Conservation (phyloP, 2,329 filamentous ascomycete species). For the Pochonia chlamydosporia region DNA sequence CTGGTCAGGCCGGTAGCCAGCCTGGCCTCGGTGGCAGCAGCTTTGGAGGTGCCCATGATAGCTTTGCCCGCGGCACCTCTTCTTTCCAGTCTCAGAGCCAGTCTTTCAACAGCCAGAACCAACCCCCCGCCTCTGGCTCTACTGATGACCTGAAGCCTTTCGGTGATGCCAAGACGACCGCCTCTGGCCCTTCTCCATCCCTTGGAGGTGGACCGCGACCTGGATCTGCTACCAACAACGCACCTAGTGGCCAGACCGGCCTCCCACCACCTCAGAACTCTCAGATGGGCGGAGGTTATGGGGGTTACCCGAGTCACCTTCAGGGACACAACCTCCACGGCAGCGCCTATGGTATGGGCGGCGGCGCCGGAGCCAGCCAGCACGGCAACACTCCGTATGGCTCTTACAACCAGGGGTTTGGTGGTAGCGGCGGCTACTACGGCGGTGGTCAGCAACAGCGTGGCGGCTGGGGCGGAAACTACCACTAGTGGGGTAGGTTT, state of each 20-base stretch:
- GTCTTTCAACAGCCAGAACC: conserved; percentile 45
- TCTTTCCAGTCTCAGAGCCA: conserved; percentile 52
- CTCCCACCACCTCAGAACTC: conserved; percentile 52
- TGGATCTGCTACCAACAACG: conserved; percentile 51
- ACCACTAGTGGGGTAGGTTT: conserved; percentile 39
- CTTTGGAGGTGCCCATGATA: conserved; percentile 50
- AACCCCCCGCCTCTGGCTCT: conserved; percentile 36
- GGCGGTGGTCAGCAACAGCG: conserved; percentile 37
- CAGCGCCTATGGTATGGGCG: conserved; percentile 49
- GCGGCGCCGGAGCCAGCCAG: conserved; percentile 43
- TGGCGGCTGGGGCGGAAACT: conserved; percentile 56
- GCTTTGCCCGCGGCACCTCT: conserved; percentile 46
- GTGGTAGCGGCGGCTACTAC: conserved; percentile 43
- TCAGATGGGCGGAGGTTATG: conserved; percentile 48
- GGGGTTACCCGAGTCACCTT: conserved; percentile 50
- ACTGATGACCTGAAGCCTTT: conserved; percentile 55
- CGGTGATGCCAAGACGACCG: conserved; percentile 45
- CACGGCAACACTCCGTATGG: conserved; percentile 48
- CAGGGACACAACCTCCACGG: conserved; percentile 49
- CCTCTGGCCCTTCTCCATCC: conserved; percentile 50
- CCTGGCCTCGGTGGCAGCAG: conserved; percentile 43
- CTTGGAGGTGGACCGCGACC: conserved; percentile 48
- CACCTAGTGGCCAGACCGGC: conserved; percentile 42
- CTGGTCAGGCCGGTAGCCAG: conserved; percentile 44
- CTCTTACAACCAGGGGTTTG: conserved; percentile 45